Base-by-base conservation (phyloP, 2,329 filamentous ascomycete genomes). In the Penicillium sp. region DNA sequence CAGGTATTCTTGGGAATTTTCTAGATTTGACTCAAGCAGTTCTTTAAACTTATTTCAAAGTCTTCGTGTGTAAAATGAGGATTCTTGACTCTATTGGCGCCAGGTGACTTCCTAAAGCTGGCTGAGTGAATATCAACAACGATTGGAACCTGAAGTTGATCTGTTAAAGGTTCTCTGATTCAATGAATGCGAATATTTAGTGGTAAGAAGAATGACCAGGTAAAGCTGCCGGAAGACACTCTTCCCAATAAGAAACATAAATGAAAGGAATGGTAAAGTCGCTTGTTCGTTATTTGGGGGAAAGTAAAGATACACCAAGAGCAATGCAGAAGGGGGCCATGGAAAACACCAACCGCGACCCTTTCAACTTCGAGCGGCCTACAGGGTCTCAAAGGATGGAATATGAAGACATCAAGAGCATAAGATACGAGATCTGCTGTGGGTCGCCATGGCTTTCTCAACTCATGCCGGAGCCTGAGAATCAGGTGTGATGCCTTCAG, bases 271-370 rank as follows among this genome's bases (percentile, higher is more conserved):
- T 15, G 28, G 48, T 17, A 15, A 14, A 20, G 38, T 31, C 17
- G 2, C 28, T 15, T 41, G 17, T 31, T 38, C 12, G 15, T n/a
- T 14, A n/a, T 28, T 37, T 5, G 14, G 20, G 35, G 25, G 6
- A 35, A 39, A 10, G n/a, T 35, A 61, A 48, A 45, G 15, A 61
- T 62, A 56, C 53, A 59, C 28, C 37, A 39, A 25, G 54, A 54
- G 53, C 37, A 57, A 62, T 61, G 49, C 37, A 55, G 45, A 37
- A 61, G 49, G 55, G 52, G 31, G 54, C 37, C 38, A 50, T 52
- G 22, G 25, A 25, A 41, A 41, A 43, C 37, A 31, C 22, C 38
- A 28, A 49, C 4, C 15, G 10, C 31, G 2, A 20, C 14, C n/a
- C 15, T 25, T 22, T 14, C n/a, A 11, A 20, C 48, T 17, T 14